Evolutionary conservation across 768 basidiomycete species (phyloP).

Genomic region (Neoboletus magnificus): DNA sequence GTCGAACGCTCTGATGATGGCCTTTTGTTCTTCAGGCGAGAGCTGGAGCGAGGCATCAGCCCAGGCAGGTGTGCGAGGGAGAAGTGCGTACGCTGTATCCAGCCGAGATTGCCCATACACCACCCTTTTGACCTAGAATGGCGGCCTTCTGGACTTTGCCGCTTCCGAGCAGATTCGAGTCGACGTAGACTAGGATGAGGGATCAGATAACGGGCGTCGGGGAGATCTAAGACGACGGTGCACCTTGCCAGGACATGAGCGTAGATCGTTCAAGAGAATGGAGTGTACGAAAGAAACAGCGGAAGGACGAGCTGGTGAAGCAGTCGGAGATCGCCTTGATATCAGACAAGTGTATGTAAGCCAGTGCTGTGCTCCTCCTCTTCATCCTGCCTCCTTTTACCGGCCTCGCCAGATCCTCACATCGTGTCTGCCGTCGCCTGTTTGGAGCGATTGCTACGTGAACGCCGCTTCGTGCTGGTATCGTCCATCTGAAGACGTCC

Average conservation of each 20-base stretch:
- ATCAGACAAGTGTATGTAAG: constrained; percentile 29
- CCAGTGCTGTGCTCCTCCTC: constrained; percentile 13
- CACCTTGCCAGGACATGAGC: constrained; percentile 74
- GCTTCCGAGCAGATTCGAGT: constrained; percentile 70
- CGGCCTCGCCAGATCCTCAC: neutral
- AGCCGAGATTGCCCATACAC: constrained; percentile 29
- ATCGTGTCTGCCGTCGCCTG: neutral
- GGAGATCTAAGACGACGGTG: constrained; percentile 29
- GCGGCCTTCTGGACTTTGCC: constrained; percentile 74
- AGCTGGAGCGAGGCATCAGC: constrained; percentile 12
- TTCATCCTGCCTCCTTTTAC: neutral
- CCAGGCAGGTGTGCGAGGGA: neutral
- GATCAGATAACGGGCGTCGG: constrained; percentile 16
- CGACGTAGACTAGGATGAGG: constrained; percentile 71
- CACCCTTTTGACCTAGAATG: constrained; percentile 29
- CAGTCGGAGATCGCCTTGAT: constrained; percentile 29
- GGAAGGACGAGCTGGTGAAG: neutral
- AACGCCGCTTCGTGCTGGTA: neutral
- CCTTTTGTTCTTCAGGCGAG: constrained; percentile 24
- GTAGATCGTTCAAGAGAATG: constrained; percentile 8
- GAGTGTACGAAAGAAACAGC: neutral
- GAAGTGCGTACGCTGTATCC: constrained; percentile 14
- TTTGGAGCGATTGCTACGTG: neutral
- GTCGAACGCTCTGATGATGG: constrained; percentile 38
- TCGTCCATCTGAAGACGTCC: neutral